Percentiles rank a stretch among this genome's conserved stretches.
phyloP scores from a whole-genome alignment of 2,329 filamentous ascomycete genomes.

The Trichophyton benhamiae region DNA sequence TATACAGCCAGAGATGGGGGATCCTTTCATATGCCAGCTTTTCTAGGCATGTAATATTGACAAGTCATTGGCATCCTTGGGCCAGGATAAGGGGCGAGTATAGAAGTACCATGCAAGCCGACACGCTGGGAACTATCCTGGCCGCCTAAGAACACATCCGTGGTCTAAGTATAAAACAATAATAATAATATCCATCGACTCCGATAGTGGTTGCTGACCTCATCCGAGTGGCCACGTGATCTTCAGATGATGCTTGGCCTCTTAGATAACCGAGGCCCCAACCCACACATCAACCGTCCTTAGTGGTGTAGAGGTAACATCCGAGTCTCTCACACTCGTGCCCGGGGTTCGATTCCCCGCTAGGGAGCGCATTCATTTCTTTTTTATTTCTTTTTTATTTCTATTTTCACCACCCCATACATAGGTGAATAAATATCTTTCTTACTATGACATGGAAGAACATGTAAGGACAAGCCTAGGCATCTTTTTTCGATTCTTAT shows the following conservation, averaged over 20 bases:
- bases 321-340: conserved; percentile 8
- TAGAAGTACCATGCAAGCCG: too few species aligned
- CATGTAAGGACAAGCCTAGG: too few species aligned
- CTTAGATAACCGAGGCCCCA: neutral
- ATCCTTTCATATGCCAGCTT: too few species aligned
- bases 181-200: too few species aligned
- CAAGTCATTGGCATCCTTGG: too few species aligned
- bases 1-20: too few species aligned
- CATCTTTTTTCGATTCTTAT: too few species aligned
- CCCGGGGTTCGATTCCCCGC: conserved; percentile 10
- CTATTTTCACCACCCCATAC: neutral
- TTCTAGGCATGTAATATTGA: too few species aligned
- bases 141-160: too few species aligned
- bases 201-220: neutral
- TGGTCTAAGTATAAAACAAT: too few species aligned
- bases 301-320: conserved; percentile 11
- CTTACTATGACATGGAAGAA: neutral
- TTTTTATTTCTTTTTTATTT: neutral
- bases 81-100: too few species aligned
- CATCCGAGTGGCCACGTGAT: neutral
- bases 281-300: neutral
- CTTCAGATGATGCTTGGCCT: neutral
- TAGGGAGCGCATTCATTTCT: neutral
- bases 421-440: neutral
- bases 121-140: too few species aligned